Evolutionary conservation across 139 green algal species (phyloP), one percentile per base, ranked within the genome.

Genomic region (Closterium sp.): DNA sequence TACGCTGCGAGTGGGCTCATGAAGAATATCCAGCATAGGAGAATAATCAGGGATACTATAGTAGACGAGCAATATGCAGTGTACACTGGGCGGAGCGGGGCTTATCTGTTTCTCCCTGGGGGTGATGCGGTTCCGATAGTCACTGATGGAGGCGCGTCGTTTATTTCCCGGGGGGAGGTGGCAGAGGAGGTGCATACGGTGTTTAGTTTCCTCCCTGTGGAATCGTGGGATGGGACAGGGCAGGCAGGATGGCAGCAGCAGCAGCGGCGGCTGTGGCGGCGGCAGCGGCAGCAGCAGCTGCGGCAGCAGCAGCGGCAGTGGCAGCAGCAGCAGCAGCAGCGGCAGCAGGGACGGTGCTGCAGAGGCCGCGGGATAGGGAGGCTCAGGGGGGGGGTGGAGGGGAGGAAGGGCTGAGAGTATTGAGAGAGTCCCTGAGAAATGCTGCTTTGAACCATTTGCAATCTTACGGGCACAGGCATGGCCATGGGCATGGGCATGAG

Each of bases 91-190:
- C 29, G 31, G 22, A 92, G 87, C 6, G 91, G 91, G 5, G 91
- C 91, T 2, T 94, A 94, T 31, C 85, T 94, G 10, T 94, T 94
- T 45, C n/a, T 86, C 34, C 91, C 91, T 28, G 50, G 17, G 7
- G 88, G 88, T 29, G 31, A 89, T 0, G 88, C 91, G 19, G 34
- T 32, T 31, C 24, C 86, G 0, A 42, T 87, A 38, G 42, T 93
- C 2, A 31, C 85, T 28, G n/a, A 21, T 6, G 91, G 91, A 13
- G 91, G 91, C 9, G 21, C 31, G 32, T 28, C 27, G 32, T 38
- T 93, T 10, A 34, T 93, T 0, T 70, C 22, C 13, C 32, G 42
- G 27, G 91, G 91, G 1, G 86, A 87, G 11, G 32, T 93, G 9
- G 70, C 91, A 27, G n/a, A 93, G 28, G 91, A 93, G 88, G 45